Evolutionary conservation across 306 rosid species (phyloP), one percentile per base, ranked within the genome.

Genomic region (Astragalus glycyphyllos): DNA sequence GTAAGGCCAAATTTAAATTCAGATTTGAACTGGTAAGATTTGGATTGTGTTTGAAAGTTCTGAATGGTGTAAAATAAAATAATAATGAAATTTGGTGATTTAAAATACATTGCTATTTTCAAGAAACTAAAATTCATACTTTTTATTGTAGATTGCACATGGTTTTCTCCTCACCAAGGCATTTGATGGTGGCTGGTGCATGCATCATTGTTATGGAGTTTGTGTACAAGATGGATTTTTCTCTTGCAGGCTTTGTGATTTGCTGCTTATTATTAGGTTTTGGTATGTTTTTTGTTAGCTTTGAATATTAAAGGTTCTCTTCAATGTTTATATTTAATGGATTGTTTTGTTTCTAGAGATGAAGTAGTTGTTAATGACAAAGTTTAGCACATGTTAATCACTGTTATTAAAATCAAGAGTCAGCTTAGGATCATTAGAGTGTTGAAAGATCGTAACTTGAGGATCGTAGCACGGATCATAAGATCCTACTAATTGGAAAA

Each of bases 81-180:
- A 16, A 74, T 77, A 68, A 50, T 74, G 71, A 15, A 37, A 49
- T 55, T 73, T 73, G 31, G 68, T 29, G 35, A 65, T 64, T 74
- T 71, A 12, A 69, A 35, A n/a, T 42, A 12, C 51, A 48, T 62
- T 66, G 54, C 38, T 14, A 13, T 58, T 74, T 11, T 37, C 48
- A 74, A 32, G 48, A 49, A 38, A 17, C 38, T 55, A 34, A 75
- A 53, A 54, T 10, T 72, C 53, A 11, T 72, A 68, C 26, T 58
- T 64, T 40, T 56, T 4, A 23, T 42, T 87, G 86, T 77, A 95
- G 99, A 73, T 86, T 95, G 79, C 99, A 91, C 86, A 81, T 89
- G 97, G 97, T 95, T 79, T 91, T 95, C 81, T 91, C 97, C 68
- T 91, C 99, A 23, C 97, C 99, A 35, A 89, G 95, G 73, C 99